Evolutionary conservation across 768 basidiomycete genomes (phyloP).

Genomic region (Agrocybe pediades): DNA sequence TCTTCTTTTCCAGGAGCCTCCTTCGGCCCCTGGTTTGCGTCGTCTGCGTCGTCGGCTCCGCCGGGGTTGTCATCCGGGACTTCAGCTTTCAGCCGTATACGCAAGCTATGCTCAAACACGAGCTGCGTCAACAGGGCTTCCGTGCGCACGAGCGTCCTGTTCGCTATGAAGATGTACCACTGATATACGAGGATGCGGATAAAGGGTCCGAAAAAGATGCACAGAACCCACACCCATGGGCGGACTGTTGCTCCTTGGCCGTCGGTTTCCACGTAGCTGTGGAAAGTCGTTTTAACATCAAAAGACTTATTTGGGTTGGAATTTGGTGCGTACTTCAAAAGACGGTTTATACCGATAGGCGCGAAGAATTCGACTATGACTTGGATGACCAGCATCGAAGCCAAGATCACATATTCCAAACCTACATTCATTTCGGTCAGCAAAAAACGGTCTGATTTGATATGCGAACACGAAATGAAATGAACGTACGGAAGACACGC

Average conservation of each 20-base stretch:
- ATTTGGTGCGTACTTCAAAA: constrained; percentile 1
- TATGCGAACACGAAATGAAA: not conserved
- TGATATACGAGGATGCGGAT: constrained; percentile 47
- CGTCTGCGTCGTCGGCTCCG: not conserved
- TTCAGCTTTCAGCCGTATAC: constrained; percentile 48
- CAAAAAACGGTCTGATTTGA: too few species aligned
- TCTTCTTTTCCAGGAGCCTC: not conserved
- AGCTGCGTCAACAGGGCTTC: constrained; percentile 47
- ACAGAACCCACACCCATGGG: constrained; percentile 69
- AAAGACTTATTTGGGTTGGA: not conserved
- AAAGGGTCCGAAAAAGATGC: constrained; percentile 36
- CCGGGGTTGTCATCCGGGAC: not conserved
- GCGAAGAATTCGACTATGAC: not conserved
- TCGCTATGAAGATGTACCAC: constrained; percentile 52
- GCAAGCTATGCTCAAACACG: constrained; percentile 47
- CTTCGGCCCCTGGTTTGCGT: not conserved
- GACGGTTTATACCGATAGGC: constrained; percentile 9
- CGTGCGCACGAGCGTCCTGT: constrained; percentile 34
- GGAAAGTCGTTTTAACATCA: not conserved
- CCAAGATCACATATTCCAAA: constrained; percentile 23
- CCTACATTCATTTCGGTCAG: too few species aligned
- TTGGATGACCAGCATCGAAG: not conserved
- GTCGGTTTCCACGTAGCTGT: constrained; percentile 56
- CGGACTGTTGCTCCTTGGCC: constrained; percentile 48
- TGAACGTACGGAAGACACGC: constrained; percentile 29